These are phyloP conservation scores for Ceratocystis lukuohia DNA, from an alignment of 2,329 filamentous ascomycete species.

Conservation along the genomic window DNA sequence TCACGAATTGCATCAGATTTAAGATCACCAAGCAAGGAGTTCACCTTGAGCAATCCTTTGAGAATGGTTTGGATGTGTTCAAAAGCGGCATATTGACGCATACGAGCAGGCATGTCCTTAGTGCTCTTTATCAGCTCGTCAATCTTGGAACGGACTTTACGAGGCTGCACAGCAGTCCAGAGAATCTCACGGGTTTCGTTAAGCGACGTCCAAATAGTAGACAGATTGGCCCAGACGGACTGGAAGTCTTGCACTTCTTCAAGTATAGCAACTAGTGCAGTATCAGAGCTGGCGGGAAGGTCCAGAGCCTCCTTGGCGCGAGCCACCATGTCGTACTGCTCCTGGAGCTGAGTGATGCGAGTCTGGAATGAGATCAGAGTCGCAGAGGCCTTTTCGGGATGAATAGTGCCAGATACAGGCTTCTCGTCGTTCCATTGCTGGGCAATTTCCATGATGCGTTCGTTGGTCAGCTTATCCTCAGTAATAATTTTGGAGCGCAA, in stretches of 20 bases:
- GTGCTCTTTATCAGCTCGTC: constrained; percentile 94
- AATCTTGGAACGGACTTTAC: constrained; percentile 79
- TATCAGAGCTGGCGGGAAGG: constrained; percentile 65
- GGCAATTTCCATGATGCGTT: constrained; percentile 76
- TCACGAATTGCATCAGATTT: constrained; percentile 95
- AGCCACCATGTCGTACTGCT: constrained; percentile 82
- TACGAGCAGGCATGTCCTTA: constrained; percentile 96
- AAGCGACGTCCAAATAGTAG: constrained; percentile 90
- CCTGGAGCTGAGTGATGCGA: constrained; percentile 71
- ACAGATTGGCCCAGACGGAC: constrained; percentile 91
- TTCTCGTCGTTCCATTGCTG: constrained; percentile 91
- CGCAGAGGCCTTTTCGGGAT: constrained; percentile 73
- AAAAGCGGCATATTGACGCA: constrained; percentile 99
- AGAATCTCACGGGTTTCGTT: constrained; percentile 85
- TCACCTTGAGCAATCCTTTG: constrained; percentile 80
- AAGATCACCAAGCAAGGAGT: constrained; percentile 72
- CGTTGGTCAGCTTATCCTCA: constrained; percentile 80
- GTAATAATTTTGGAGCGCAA: constrained; percentile 87
- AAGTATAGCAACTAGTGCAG: constrained; percentile 68
- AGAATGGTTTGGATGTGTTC: constrained; percentile 92
- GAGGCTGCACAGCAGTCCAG: constrained; percentile 90
- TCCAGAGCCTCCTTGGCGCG: constrained; percentile 96
- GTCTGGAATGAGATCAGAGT: constrained; percentile 72
- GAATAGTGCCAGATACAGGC: constrained; percentile 86
- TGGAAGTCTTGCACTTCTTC: constrained; percentile 98